phyloP scores from a whole-genome alignment of 139 green algal genomes.

The Yamagishiella unicocca region DNA sequence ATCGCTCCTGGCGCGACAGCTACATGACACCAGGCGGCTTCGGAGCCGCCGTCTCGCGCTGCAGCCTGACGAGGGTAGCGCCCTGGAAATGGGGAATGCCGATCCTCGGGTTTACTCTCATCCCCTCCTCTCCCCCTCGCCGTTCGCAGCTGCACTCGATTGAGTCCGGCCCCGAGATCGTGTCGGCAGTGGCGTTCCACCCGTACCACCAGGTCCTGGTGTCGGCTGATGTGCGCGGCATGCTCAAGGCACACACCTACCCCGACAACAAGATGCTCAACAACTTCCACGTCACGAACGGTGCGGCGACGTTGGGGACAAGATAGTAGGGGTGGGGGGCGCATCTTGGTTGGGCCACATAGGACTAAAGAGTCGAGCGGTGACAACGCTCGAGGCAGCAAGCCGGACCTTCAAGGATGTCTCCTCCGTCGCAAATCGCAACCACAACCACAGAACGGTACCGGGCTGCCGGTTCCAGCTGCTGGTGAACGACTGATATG shows the following conservation, averaged over 20 bases:
- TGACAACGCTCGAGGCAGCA: too few species aligned
- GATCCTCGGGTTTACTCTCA: background rate
- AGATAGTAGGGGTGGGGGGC: too few species aligned
- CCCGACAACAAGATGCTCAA: slow-evolving; percentile 57
- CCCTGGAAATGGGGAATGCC: too few species aligned
- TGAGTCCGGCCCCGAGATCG: slow-evolving; percentile 24
- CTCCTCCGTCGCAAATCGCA: background rate
- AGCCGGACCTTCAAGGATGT: background rate
- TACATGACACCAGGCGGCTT: too few species aligned
- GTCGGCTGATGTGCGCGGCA: slow-evolving; percentile 70
- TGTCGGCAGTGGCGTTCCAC: slow-evolving; percentile 77
- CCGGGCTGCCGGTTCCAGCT: too few species aligned
- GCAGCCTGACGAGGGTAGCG: too few species aligned
- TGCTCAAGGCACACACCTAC: slow-evolving; percentile 75
- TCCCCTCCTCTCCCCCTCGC: background rate
- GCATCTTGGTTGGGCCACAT: too few species aligned
- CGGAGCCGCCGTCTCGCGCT: too few species aligned
- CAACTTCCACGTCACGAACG: slow-evolving; percentile 64
- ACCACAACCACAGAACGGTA: too few species aligned
- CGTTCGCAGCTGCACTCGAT: slow-evolving; percentile 14
- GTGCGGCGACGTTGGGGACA: slow-evolving; percentile 12
- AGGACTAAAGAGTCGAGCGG: too few species aligned
- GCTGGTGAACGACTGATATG: too few species aligned
- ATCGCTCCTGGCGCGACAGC: too few species aligned
- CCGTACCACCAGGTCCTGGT: slow-evolving; percentile 76